Evolutionary conservation across 139 green algal species (phyloP), one percentile per base, ranked within the genome.

Genomic region (Chlorella sp.): DNA sequence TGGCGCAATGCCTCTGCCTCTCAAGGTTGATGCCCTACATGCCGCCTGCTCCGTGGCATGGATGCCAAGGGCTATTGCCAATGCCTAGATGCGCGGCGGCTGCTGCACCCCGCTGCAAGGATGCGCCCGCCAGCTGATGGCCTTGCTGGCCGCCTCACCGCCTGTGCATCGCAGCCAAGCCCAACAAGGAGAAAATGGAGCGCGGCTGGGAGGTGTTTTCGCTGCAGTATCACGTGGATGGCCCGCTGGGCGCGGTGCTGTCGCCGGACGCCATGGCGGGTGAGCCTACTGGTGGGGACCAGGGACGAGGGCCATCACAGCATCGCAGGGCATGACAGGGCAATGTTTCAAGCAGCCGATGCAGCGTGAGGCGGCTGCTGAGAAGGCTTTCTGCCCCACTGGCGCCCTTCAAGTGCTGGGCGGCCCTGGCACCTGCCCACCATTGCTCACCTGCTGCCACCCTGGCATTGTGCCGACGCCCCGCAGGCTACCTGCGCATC

Each of bases 141-240:
- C 46, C n/a, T 11, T 60, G 51, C 51, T 60, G 2, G 51, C 51
- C 14, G 16, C 51, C 4, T 60, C 13, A 16, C 16, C 51, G 24
- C 51, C 51, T 60, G 51, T 16, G 13, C 13, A 60, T 60, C 16
- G 51, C 51, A 60, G 51, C 22, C 51, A 60, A 60, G 51, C 24
- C 24, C 24, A 16, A 16, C 51, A 60, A 60, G 51, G 51, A 60
- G 2, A 60, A 24, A 11, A 60, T 60, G 51, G 87, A 89, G 70
- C 48, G 26, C 0, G 97, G 97, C 24, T 99, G 96, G 97, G 94
- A 99, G 73, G 92, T 97, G 32, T 99, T 99, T 80, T 90, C 87
- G 14, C 86, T 99, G 56, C 82, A 93, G 62, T 99, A 99, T 87
- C 79, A 90, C 16, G 69, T 95, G 56, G 73, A 81, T 6, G 73